Conservation (phyloP, 192 early-diverging fungal species). For the Spinellus fusiger region DNA sequence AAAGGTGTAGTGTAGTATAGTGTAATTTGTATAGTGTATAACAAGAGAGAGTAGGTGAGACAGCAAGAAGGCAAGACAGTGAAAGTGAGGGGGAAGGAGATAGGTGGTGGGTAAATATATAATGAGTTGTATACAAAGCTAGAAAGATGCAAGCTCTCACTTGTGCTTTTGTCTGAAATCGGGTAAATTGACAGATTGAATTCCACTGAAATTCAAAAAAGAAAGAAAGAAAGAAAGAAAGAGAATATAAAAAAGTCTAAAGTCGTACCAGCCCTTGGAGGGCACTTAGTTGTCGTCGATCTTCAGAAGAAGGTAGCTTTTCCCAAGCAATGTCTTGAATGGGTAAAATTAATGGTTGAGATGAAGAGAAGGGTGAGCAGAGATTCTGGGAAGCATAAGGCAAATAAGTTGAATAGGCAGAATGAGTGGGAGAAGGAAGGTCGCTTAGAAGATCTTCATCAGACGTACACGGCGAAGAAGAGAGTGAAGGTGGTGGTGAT, state of each 20-base stretch:
- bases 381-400: no score
- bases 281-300: slow-evolving; percentile 33
- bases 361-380: no score
- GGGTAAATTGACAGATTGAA: not conserved
- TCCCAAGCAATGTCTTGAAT: slow-evolving; percentile 36
- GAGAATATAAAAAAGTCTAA: slow-evolving; percentile 5
- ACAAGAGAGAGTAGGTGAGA: no score
- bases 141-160: no score
- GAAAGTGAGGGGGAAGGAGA: no score
- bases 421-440: slow-evolving; percentile 8
- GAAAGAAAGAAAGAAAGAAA: not conserved
- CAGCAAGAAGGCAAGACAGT: no score
- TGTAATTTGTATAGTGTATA: no score
- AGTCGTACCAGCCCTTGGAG: slow-evolving; percentile 22
- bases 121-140: no score
- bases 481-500: slow-evolving; percentile 29
- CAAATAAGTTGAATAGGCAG: no score
- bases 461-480: slow-evolving; percentile 30
- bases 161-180: no score
- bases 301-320: slow-evolving; percentile 33
- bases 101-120: no score
- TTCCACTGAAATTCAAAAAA: not conserved
- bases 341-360: slow-evolving; percentile 18
- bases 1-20: no score
- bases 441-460: slow-evolving; percentile 29